Evolutionary conservation across 129 eudicot genomes (phyloP).

Genomic region (Lonicera japonica): DNA sequence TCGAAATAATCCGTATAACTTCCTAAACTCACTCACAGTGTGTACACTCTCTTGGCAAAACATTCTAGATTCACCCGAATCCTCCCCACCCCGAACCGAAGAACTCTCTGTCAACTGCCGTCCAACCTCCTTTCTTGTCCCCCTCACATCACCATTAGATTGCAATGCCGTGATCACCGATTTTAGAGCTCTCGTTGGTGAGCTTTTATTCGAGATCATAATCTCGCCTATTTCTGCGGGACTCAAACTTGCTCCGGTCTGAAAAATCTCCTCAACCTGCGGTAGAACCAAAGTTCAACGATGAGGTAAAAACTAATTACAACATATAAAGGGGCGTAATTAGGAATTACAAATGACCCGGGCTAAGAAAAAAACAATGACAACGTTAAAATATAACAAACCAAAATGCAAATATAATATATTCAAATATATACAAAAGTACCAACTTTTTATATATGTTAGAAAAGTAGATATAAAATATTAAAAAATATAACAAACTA

Average conservation of each 20-base stretch:
- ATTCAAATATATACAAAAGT: too few species aligned
- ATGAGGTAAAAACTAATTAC: too few species aligned
- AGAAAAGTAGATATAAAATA: too few species aligned
- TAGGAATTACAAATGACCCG: too few species aligned
- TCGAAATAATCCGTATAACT: constrained; percentile 43
- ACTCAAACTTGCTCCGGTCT: constrained; percentile 63
- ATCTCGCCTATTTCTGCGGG: constrained; percentile 92
- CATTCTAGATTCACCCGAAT: constrained; percentile 27
- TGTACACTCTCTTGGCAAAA: constrained; percentile 33
- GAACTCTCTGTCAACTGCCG: constrained; percentile 30
- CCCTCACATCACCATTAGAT: constrained; percentile 21
- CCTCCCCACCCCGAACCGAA: constrained; percentile 37
- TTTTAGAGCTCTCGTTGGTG: constrained; percentile 75
- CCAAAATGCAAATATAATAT: too few species aligned
- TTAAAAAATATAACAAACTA: too few species aligned
- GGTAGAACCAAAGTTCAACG: too few species aligned
- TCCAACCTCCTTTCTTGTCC: constrained; percentile 5
- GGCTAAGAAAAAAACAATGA: too few species aligned
- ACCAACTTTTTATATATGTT: too few species aligned
- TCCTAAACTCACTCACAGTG: constrained; percentile 40
- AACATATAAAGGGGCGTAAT: too few species aligned
- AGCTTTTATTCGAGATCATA: constrained; percentile 74
- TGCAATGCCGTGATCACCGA: constrained; percentile 53
- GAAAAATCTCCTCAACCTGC: constrained; percentile 85
- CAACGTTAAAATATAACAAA: too few species aligned